Evolutionary conservation across 345 rosid species (phyloP).

Genomic region (Hevea brasiliensis): DNA sequence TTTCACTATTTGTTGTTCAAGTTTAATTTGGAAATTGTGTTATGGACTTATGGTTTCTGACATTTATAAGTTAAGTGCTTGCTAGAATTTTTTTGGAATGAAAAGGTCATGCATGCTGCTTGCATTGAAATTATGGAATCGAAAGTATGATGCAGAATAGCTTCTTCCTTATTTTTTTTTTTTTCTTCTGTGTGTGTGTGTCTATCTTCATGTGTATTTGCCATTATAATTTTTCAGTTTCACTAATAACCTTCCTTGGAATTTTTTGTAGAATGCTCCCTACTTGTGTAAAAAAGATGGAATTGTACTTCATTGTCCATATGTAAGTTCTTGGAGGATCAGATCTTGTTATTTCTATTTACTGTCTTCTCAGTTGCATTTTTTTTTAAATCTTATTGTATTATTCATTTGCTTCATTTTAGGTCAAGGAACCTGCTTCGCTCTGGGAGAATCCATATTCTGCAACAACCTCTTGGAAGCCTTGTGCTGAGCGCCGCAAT

Average conservation of each 20-base stretch:
- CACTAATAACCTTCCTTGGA: constrained; percentile 7
- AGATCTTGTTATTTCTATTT: background rate
- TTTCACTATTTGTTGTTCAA: background rate
- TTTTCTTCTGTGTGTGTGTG: no score
- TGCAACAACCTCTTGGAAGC: constrained; percentile 98
- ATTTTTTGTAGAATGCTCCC: constrained; percentile 63
- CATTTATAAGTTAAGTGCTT: background rate
- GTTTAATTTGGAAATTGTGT: background rate
- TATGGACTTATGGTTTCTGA: background rate
- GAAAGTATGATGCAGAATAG: background rate
- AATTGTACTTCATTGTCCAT: constrained; percentile 88
- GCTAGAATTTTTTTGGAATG: constrained; percentile 1
- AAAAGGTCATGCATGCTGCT: background rate
- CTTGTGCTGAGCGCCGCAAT: constrained; percentile 90
- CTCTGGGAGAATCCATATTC: constrained; percentile 97
- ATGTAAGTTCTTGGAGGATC: constrained; percentile 50
- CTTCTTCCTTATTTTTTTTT: no score
- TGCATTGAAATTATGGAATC: background rate
- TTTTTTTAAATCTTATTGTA: background rate
- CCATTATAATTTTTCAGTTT: background rate
- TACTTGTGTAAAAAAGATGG: constrained; percentile 96
- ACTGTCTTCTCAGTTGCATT: background rate
- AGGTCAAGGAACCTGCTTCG: constrained; percentile 94
- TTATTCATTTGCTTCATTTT: background rate
- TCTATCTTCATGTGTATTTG: no score